phyloP scores from a whole-genome alignment of 1,284 basidiomycete genomes.

The Ceratobasidium sp. region DNA sequence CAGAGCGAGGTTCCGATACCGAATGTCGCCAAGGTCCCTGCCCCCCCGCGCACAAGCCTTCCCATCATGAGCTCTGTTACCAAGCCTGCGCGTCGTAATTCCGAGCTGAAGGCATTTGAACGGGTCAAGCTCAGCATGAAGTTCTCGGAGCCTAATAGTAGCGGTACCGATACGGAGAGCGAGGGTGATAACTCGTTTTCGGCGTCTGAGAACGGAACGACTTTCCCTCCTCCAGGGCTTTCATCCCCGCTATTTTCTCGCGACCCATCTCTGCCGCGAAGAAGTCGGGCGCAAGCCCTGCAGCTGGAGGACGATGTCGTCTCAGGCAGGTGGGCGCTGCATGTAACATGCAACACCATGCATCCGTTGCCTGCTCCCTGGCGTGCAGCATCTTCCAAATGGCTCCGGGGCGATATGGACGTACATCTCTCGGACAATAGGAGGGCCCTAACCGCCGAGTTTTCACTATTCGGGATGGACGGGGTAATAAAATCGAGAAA shows the following conservation, averaged over 20 bases:
- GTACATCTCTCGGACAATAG: conserved; percentile 16
- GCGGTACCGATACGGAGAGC: conserved; percentile 39
- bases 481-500: conserved; percentile 32
- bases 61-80: neutral
- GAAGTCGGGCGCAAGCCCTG: neutral
- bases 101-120: conserved; percentile 2
- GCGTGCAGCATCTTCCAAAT: conserved; percentile 31
- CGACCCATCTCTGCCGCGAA: neutral
- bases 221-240: conserved; percentile 9
- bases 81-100: conserved; percentile 16
- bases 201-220: neutral
- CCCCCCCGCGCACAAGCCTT: conserved; percentile 21
- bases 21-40: neutral
- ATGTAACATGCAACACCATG: conserved; percentile 25
- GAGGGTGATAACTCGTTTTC: conserved; percentile 23
- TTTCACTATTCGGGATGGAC: conserved; percentile 31
- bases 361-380: conserved; percentile 26
- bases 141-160: conserved; percentile 12
- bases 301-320: conserved; percentile 17
- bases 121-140: conserved; percentile 30
- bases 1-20: neutral
- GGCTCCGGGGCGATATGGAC: conserved; percentile 42
- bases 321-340: conserved; percentile 36
- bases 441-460: conserved; percentile 16
- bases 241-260: conserved; percentile 4